Conservation (phyloP, 495 filamentous ascomycete species). For the Xylaria sp. region DNA sequence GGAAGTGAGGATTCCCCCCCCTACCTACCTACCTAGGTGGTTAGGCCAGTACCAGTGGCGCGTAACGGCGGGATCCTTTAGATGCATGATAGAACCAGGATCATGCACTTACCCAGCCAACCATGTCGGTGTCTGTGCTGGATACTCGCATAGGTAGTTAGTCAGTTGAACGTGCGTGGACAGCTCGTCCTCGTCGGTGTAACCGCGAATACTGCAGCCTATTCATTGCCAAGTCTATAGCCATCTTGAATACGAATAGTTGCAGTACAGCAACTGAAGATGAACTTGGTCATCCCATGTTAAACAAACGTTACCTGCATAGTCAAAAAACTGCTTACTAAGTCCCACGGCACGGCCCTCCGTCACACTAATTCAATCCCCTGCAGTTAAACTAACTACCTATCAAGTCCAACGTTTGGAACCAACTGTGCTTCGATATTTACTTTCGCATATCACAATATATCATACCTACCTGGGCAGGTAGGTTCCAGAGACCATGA, state of each 20-base stretch:
- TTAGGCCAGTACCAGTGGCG: too few species aligned
- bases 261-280: not conserved
- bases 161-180: too few species aligned
- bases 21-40: too few species aligned
- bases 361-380: not conserved
- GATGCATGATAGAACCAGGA: not conserved
- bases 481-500: not conserved
- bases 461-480: too few species aligned
- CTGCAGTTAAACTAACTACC: not conserved
- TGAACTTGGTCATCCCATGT: not conserved
- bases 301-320: slow-evolving; percentile 5
- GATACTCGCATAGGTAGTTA: too few species aligned
- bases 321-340: not conserved
- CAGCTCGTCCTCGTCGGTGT: not conserved
- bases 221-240: too few species aligned
- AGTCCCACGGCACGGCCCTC: not conserved
- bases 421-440: not conserved
- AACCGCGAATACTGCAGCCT: not conserved
- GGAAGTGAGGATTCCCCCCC: too few species aligned
- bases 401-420: not conserved
- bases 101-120: not conserved
- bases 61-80: not conserved
- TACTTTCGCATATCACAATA: not conserved
- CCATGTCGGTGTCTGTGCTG: not conserved
- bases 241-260: not conserved